A percentile compares a stretch with the other conserved stretches of the same genome.
Conservation (phyloP, 2,329 filamentous ascomycete species). For the Pezizomycotina sp. region DNA sequence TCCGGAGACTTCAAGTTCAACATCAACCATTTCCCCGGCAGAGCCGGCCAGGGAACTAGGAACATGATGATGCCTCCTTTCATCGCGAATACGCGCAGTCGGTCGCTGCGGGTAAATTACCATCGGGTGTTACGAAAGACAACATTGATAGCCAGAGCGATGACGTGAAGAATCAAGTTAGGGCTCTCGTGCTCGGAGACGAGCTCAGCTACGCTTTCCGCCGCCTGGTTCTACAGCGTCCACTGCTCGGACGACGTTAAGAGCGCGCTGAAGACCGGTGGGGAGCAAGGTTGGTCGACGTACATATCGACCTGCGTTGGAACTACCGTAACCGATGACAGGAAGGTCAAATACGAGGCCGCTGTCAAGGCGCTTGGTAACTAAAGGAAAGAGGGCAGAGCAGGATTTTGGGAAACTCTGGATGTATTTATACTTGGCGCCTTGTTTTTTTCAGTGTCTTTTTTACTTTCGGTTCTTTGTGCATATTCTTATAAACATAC, state of each 20-base stretch:
- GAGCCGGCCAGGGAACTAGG: constrained; percentile 53
- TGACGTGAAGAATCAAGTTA: constrained; percentile 10
- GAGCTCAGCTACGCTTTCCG: constrained; percentile 9
- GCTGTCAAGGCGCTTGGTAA: constrained; percentile 10
- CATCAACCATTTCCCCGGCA: constrained; percentile 45
- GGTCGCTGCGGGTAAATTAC: constrained; percentile 10
- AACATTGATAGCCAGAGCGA: constrained; percentile 2
- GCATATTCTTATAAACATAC: no score
- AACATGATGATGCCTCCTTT: constrained; percentile 46
- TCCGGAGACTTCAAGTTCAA: constrained; percentile 53
- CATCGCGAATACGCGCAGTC: constrained; percentile 26
- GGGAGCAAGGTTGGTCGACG: constrained; percentile 1
- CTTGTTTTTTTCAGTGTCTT: no score
- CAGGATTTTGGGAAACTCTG: no score
- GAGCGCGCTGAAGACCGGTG: constrained; percentile 5
- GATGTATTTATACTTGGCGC: no score
- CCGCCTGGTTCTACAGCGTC: constrained; percentile 15
- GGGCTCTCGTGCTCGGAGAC: constrained; percentile 4
- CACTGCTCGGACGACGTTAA: constrained; percentile 9
- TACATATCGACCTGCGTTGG: constrained; percentile 11
- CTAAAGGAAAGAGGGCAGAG: no score
- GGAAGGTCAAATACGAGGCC: neutral
- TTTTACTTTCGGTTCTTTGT: no score
- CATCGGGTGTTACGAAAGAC: constrained; percentile 1
- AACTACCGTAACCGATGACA: constrained; percentile 3